Base-by-base conservation (phyloP, 2,329 filamentous ascomycete genomes). In the Bipolaris zeicola region DNA sequence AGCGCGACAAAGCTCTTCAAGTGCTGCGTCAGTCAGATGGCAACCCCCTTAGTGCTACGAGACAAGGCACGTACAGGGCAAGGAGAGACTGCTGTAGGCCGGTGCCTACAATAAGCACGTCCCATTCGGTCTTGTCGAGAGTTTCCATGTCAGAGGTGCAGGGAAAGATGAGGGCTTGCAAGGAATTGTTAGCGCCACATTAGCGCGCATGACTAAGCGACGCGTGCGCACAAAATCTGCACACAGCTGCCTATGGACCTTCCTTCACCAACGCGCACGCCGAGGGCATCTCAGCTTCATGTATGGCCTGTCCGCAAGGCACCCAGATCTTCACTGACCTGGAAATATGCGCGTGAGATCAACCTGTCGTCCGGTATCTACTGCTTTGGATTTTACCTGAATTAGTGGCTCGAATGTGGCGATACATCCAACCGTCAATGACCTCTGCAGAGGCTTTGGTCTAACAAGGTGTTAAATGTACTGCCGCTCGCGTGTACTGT, bases 1-100 rank as follows among this genome's bases (percentile, higher is more conserved):
- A 96, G 72, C 93, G 89, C 66, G 94, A 98, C 68, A 98, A 84
- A 70, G 94, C 90, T 84, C 94, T 98, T 83, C 73, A 76, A 73
- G 58, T 64, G 78, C 84, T 89, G 78, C 77, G 87, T 92, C 85
- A 91, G 89, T 90, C 86, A 89, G 87, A 87, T 63, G 80, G 79
- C 79, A 77, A 70, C 28, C 66, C 67, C 45, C 31, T 31, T 31
- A 14, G 39, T 49, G 38, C 20, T 24, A 62, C 46, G 55, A 53
- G 48, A 44, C 37, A 50, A 52, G 48, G 50, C 55, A 78, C 79
- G 60, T 81, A 84, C 82, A 83, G 74, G 61, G 82, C 81, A 53
- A 84, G 79, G 34, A 84, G 75, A 58, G 81, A 83, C 68, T 83
- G 80, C 62, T 80, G 78, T 52, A 84, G 66, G 49, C 81, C 81